A percentile compares a stretch with the other conserved stretches of the same genome.
phyloP scores from a whole-genome alignment of 352 stramenopile species.

The Pythium phragmitis region DNA sequence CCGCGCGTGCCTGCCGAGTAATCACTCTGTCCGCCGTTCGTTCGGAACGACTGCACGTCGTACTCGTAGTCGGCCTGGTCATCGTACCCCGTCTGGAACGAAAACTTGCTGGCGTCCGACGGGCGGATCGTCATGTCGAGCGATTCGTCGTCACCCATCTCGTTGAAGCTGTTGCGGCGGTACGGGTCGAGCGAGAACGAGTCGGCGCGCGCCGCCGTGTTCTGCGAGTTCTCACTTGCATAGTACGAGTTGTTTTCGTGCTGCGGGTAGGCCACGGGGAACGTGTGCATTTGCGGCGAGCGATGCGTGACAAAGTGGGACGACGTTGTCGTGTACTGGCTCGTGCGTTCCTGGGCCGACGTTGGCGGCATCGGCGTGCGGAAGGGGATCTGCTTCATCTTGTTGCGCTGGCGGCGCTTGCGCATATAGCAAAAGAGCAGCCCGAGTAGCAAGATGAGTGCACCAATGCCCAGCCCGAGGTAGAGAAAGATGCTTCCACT shows the following conservation, averaged over 20 bases:
- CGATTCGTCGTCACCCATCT: conserved; percentile 47
- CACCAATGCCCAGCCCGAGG: conserved; percentile 67
- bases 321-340: conserved; percentile 58
- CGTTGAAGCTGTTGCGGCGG: conserved; percentile 66
- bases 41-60: conserved; percentile 43
- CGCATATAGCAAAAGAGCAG: conserved; percentile 72
- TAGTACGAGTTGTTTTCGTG: conserved; percentile 34
- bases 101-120: conserved; percentile 70
- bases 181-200: conserved; percentile 79
- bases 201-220: conserved; percentile 23
- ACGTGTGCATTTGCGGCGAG: conserved; percentile 28
- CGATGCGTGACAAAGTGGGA: conserved; percentile 73
- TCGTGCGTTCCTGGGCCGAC: conserved; percentile 34
- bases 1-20: conserved; percentile 31
- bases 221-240: conserved; percentile 17
- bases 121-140: conserved; percentile 41
- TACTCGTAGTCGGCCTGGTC: conserved; percentile 74
- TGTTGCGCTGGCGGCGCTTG: conserved; percentile 53
- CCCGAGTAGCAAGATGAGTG: conserved; percentile 57
- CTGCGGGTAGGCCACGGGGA: conserved; percentile 38
- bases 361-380: conserved; percentile 41
- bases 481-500: conserved; percentile 63
- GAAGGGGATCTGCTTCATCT: conserved; percentile 77
- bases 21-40: conserved; percentile 33
- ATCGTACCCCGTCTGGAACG: conserved; percentile 74